A percentile compares a stretch with the other conserved stretches of the same genome.
Conservation (phyloP, 2,329 filamentous ascomycete species). For the Talaromyces sp. region DNA sequence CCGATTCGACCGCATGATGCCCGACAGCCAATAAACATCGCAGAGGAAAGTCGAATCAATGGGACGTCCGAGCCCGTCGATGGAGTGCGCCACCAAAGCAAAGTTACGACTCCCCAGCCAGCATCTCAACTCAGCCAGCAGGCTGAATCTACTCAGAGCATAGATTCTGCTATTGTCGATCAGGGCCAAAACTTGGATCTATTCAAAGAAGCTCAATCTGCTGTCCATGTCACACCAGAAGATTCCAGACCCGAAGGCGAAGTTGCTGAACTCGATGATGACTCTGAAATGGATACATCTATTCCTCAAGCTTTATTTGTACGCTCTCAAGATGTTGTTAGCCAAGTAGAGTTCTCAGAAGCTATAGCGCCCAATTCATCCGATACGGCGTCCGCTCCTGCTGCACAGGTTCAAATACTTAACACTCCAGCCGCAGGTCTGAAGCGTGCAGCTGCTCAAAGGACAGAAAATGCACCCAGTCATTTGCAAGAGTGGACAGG, state of each 20-base stretch:
- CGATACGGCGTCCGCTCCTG: constrained; percentile 16
- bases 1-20: background rate
- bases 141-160: background rate
- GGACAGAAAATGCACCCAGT: background rate
- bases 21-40: background rate
- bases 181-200: background rate
- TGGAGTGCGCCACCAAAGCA: background rate
- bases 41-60: background rate
- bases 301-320: constrained; percentile 28
- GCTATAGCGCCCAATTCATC: constrained; percentile 21
- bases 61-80: background rate
- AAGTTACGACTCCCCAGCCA: background rate
- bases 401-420: constrained; percentile 27
- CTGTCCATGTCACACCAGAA: background rate
- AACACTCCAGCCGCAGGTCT: constrained; percentile 25
- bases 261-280: constrained; percentile 21
- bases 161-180: background rate
- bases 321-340: constrained; percentile 19
- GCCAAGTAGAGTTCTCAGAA: constrained; percentile 21
- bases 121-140: background rate
- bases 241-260: constrained; percentile 15
- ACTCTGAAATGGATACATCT: constrained; percentile 33
- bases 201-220: background rate
- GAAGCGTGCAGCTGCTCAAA: constrained; percentile 8
- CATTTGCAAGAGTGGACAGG: background rate